Evolutionary conservation across 345 rosid species (phyloP).

Genomic region (Salix viminalis): DNA sequence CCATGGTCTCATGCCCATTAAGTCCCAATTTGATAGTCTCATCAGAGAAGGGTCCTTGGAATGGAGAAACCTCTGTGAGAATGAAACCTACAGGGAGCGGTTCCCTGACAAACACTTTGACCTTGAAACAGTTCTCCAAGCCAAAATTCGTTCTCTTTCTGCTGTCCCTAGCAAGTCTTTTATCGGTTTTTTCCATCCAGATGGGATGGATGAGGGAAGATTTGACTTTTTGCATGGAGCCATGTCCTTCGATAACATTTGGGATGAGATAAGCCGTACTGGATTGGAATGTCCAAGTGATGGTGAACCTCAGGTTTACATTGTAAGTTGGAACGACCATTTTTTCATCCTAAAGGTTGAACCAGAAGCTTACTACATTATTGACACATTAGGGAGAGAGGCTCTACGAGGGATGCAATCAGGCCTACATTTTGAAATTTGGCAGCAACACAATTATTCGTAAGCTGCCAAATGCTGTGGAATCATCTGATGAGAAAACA

Average conservation of each 20-base stretch:
- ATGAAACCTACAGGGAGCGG: slow-evolving; percentile 57
- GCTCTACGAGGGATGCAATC: slow-evolving; percentile 89
- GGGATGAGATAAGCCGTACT: slow-evolving; percentile 75
- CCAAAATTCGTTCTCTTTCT: slow-evolving; percentile 66
- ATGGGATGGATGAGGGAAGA: slow-evolving; percentile 62
- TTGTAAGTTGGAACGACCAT: slow-evolving; percentile 99
- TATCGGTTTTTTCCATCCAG: slow-evolving; percentile 91
- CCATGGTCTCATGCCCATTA: slow-evolving; percentile 71
- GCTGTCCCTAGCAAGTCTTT: slow-evolving; percentile 70
- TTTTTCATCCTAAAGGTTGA: slow-evolving; percentile 83
- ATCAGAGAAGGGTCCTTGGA: slow-evolving; percentile 91
- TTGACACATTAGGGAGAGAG: slow-evolving; percentile 98
- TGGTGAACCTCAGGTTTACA: slow-evolving; percentile 57
- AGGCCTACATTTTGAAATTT: slow-evolving; percentile 88
- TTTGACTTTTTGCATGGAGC: slow-evolving; percentile 77
- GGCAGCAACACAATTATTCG: slow-evolving; percentile 52
- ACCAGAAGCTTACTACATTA: slow-evolving; percentile 78
- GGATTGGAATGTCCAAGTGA: slow-evolving; percentile 40
- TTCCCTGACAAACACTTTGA: slow-evolving; percentile 96
- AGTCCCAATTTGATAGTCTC: slow-evolving; percentile 84
- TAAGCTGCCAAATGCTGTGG: slow-evolving; percentile 33
- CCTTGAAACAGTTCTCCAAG: slow-evolving; percentile 88
- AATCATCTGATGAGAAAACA: slow-evolving; percentile 42
- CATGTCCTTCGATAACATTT: slow-evolving; percentile 90
- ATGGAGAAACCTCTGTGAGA: slow-evolving; percentile 91